Base-by-base conservation (phyloP, 2,329 filamentous ascomycete genomes). In the Alternaria sp. region DNA sequence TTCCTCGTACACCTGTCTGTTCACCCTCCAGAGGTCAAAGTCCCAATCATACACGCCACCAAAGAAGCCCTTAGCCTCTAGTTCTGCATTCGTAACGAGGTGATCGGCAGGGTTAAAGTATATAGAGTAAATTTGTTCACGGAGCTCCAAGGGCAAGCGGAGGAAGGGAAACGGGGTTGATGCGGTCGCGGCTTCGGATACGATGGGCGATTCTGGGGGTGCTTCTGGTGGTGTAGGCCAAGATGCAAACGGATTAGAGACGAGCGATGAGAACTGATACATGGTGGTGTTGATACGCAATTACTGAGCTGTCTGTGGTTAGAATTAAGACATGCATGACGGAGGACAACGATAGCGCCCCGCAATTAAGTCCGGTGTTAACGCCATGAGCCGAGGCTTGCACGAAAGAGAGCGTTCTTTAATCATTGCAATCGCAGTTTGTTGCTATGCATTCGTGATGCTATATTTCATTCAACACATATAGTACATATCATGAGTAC, bases 1-100 rank as follows among this genome's bases (percentile, higher is more conserved):
- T 65, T 85, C 83, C 54, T 72, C 62, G 60, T 81, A 79, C 48
- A 85, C 72, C 61, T 82, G 81, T 9, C 76, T 78, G 63, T 77
- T 81, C 14, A 80, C 68, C 8, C 63, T 71, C 61, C 79, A 78
- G n/a, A 85, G 73, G 9, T 75, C 72, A 7, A 76, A 61, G 24
- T 76, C 70, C 56, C 75, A 77, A 6, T 49, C 29, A 48, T 78
- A 78, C 10, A 69, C 44, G 4, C 68, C 67, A 3, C 67, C 68
- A 28, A 46, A 68, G 53, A 63, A 66, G 3, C 68, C 68, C 36
- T 64, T 54, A 4, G 44, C 49, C 54, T 65, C 61, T 28, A 62
- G 58, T 26, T 34, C 49, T 1, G 36, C 1, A 49, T 31, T 63
- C 17, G 53, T 55, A 6, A 51, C 37, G 0, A 73, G 63, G 0